Evolutionary conservation across 352 stramenopile species (phyloP).

Genomic region (Phytophthora fragariae): DNA sequence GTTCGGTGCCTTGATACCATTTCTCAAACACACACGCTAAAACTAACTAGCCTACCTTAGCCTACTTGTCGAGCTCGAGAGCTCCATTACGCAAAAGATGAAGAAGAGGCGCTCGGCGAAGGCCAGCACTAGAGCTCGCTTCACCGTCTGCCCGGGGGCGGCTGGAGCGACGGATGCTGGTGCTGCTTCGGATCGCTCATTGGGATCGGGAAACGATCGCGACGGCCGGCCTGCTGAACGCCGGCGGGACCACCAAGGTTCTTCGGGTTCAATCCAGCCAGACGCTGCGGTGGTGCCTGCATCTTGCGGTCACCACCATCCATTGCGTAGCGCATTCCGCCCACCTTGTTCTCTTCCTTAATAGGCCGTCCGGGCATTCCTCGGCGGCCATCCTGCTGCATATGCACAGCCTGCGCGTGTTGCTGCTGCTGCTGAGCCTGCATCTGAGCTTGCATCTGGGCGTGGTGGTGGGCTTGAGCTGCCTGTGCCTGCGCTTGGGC

Average conservation of each 20-base stretch:
- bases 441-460: slow-evolving; percentile 62
- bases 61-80: slow-evolving; percentile 38
- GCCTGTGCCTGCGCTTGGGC: slow-evolving; percentile 68
- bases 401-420: slow-evolving; percentile 63
- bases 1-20: slow-evolving; percentile 44
- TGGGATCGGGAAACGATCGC: slow-evolving; percentile 77
- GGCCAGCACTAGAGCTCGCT: slow-evolving; percentile 34
- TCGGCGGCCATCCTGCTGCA: slow-evolving; percentile 67
- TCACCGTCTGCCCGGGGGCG: slow-evolving; percentile 71
- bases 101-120: slow-evolving; percentile 33
- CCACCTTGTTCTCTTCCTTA: slow-evolving; percentile 72
- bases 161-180: slow-evolving; percentile 71
- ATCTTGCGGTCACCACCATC: slow-evolving; percentile 71
- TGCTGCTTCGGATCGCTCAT: slow-evolving; percentile 83
- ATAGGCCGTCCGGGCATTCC: slow-evolving; percentile 71
- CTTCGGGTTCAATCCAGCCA: slow-evolving; percentile 79
- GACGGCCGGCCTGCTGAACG: slow-evolving; percentile 54
- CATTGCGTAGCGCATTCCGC: slow-evolving; percentile 69
- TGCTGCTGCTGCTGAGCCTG: slow-evolving; percentile 76
- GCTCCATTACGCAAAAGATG: slow-evolving; percentile 39
- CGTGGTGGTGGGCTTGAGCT: slow-evolving; percentile 67
- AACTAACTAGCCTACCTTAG: slow-evolving; percentile 43
- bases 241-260: slow-evolving; percentile 63
- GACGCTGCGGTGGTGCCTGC: slow-evolving; percentile 57
- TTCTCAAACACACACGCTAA: slow-evolving; percentile 47